Evolutionary conservation across 176 grass and related monocot genomes (phyloP).

Genomic region (Triticum dicoccoides): DNA sequence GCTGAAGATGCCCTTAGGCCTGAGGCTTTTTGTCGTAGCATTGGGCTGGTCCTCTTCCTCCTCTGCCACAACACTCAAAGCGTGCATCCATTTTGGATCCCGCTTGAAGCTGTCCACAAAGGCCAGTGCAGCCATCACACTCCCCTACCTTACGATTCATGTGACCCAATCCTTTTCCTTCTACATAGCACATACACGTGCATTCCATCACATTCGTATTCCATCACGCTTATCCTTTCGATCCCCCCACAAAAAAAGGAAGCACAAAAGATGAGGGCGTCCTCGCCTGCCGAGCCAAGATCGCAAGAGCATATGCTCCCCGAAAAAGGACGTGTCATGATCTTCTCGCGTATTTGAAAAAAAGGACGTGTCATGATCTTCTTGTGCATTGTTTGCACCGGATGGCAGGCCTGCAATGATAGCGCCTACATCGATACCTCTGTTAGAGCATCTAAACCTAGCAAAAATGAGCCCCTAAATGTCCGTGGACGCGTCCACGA

Average conservation of each 20-base stretch:
- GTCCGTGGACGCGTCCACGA: too few species aligned
- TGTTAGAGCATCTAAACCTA: too few species aligned
- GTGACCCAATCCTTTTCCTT: conserved; percentile 51
- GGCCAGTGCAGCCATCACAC: conserved; percentile 46
- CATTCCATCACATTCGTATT: too few species aligned
- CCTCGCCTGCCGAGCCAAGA: neutral
- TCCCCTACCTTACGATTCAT: conserved; percentile 1
- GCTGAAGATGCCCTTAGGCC: neutral
- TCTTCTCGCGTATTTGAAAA: too few species aligned
- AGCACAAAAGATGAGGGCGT: neutral
- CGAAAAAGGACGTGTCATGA: too few species aligned
- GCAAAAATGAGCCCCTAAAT: too few species aligned
- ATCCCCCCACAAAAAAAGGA: neutral
- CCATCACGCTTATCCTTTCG: too few species aligned
- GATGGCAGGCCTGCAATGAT: too few species aligned
- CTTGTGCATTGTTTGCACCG: neutral
- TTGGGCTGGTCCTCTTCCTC: conserved; percentile 1
- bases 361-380: neutral
- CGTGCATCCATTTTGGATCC: conserved; percentile 17
- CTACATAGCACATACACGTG: neutral
- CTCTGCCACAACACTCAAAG: conserved; percentile 40
- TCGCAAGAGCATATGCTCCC: neutral
- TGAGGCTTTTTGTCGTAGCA: neutral
- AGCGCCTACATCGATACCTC: too few species aligned
- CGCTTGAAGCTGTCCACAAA: conserved; percentile 36